These are phyloP conservation scores for Penicillium riverlandense DNA, from an alignment of 495 filamentous ascomycete species.

Conservation along the genomic window DNA sequence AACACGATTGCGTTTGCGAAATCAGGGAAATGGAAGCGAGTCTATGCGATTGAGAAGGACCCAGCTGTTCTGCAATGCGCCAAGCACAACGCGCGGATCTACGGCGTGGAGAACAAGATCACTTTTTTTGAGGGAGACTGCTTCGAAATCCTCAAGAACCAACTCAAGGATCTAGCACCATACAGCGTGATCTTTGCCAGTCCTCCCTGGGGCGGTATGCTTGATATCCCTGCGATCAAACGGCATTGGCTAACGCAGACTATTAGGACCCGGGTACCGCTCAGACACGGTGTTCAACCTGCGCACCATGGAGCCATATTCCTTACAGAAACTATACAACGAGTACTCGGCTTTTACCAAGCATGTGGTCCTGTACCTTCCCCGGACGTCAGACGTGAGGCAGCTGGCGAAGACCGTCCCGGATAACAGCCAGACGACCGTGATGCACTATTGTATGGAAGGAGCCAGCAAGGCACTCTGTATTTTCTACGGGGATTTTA, in stretches of 20 bases:
- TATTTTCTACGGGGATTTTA: slow-evolving; percentile 45
- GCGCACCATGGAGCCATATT: slow-evolving; percentile 82
- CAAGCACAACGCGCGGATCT: slow-evolving; percentile 84
- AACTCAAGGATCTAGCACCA: slow-evolving; percentile 40
- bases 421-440: slow-evolving; percentile 49
- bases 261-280: slow-evolving; percentile 67
- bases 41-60: slow-evolving; percentile 86
- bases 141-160: slow-evolving; percentile 53
- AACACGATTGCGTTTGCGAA: slow-evolving; percentile 92
- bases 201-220: slow-evolving; percentile 86
- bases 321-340: slow-evolving; percentile 51
- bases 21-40: slow-evolving; percentile 63
- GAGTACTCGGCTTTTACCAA: slow-evolving; percentile 46
- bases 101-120: slow-evolving; percentile 74
- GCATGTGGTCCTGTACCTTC: slow-evolving; percentile 71
- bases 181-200: slow-evolving; percentile 76
- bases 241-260: slow-evolving; percentile 1
- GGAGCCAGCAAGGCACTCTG: slow-evolving; percentile 78
- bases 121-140: slow-evolving; percentile 80
- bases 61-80: slow-evolving; percentile 72
- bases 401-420: slow-evolving; percentile 66
- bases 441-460: slow-evolving; percentile 86
- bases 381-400: slow-evolving; percentile 75
- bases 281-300: slow-evolving; percentile 76
- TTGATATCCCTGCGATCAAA: not conserved